phyloP scores from a whole-genome alignment of 768 basidiomycete genomes.

The Boletus coccyginus region DNA sequence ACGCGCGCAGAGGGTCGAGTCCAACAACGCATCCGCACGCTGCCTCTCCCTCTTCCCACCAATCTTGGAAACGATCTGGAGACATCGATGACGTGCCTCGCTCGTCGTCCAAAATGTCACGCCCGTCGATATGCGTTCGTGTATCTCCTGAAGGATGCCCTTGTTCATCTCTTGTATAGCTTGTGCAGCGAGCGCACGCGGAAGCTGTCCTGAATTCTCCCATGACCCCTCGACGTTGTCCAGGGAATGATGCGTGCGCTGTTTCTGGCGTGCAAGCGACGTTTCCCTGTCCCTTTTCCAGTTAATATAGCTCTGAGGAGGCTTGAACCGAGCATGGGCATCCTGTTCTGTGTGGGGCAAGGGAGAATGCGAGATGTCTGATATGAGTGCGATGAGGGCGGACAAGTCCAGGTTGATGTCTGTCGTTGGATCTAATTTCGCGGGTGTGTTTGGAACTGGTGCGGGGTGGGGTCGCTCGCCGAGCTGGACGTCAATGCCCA shows the following conservation, averaged over 20 bases:
- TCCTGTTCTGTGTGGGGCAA: constrained; percentile 57
- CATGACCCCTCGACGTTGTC: constrained; percentile 12
- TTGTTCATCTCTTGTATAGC: constrained; percentile 71
- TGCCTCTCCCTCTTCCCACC: constrained; percentile 67
- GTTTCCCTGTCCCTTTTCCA: constrained; percentile 47
- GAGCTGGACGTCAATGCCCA: constrained; percentile 67
- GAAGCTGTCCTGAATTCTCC: constrained; percentile 50
- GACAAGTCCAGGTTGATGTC: constrained; percentile 82
- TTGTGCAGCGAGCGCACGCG: constrained; percentile 69
- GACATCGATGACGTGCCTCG: constrained; percentile 70
- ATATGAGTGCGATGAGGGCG: constrained; percentile 78
- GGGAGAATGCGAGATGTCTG: constrained; percentile 74
- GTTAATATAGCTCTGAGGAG: constrained; percentile 52
- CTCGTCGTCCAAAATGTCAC: constrained; percentile 78
- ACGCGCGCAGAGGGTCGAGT: constrained; percentile 10
- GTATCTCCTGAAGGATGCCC: constrained; percentile 61
- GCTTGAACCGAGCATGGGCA: constrained; percentile 62
- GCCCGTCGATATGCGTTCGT: constrained; percentile 38
- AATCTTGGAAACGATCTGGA: constrained; percentile 78
- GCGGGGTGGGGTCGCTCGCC: constrained; percentile 46
- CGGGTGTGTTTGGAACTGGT: neutral
- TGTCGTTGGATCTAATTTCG: constrained; percentile 45
- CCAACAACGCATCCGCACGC: constrained; percentile 63
- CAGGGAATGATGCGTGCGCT: neutral
- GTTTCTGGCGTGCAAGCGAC: constrained; percentile 7